Evolutionary conservation across 2,329 filamentous ascomycete species (phyloP), one percentile per base, ranked within the genome.

Genomic region (Coniochaeta ligniaria): DNA sequence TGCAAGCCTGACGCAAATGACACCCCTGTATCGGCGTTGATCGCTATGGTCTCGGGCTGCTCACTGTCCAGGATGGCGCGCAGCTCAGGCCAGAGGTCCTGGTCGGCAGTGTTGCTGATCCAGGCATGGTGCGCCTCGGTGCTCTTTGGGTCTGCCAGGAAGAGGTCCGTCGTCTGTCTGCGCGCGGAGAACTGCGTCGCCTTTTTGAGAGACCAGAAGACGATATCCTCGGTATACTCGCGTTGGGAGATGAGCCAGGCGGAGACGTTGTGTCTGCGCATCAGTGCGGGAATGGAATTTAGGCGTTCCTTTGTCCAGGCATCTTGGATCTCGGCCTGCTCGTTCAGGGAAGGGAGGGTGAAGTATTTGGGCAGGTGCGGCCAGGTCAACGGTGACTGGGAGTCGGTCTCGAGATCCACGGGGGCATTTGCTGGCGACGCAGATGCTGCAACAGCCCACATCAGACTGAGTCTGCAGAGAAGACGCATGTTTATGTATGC

Each of bases 221-320:
- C 74, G 0, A 78, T 80, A 60, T 82, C 79, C 64, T 82, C 79
- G 62, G 76, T 78, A 65, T 81, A 80, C 63, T 82, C 79, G 57
- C 75, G 76, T 68, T 82, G 78, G 70, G 71, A 1, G 24, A 80
- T 76, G 58, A 81, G 73, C 79, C 79, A 81, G 20, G 78, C 78
- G 63, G 79, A 78, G 35, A 80, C 72, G 58, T 71, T 74, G 60
- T 80, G 75, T 62, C 78, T 80, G 24, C 71, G 69, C 20, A 81
- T 68, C 17, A 81, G 69, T 0, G 65, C 69, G 4, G 78, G 78
- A 35, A 81, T 75, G 6, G 74, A 67, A 2, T 68, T 69, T 24
- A 71, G 73, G 55, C 79, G 73, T 64, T 80, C 74, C 31, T 71
- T 68, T 0, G 73, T 78, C 78, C 79, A 81, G 3, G 64, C 69